Percentiles rank a stretch among this genome's conserved stretches.
Evolutionary conservation across 495 filamentous ascomycete species (phyloP).

Genomic region (Aspergillus panamensis): DNA sequence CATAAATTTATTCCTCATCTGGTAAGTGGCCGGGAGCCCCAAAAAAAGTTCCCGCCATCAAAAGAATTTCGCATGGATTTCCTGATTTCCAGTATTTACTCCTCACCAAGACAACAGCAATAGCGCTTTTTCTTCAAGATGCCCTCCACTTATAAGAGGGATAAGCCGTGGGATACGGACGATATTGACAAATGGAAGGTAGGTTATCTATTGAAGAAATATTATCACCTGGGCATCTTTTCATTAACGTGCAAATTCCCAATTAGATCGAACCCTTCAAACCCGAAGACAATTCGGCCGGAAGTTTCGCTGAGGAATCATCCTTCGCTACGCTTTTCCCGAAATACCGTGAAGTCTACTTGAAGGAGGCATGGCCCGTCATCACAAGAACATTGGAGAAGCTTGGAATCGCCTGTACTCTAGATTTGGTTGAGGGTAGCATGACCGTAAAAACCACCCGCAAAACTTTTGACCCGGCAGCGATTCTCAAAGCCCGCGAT

Average conservation of each 20-base stretch:
- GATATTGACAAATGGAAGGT: conserved; percentile 98
- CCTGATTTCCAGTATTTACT: conserved; percentile 19
- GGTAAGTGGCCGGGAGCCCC: conserved; percentile 32
- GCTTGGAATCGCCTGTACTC: conserved; percentile 75
- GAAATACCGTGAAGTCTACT: conserved; percentile 94
- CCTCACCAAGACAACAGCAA: conserved; percentile 14
- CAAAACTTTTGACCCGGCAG: conserved; percentile 91
- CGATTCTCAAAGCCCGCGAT: conserved; percentile 92
- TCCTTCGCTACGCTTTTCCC: conserved; percentile 91
- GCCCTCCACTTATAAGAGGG: conserved; percentile 90
- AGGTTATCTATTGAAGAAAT: conserved; percentile 6
- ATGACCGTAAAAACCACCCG: conserved; percentile 95
- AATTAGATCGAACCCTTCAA: conserved; percentile 74
- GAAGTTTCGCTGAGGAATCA: conserved; percentile 88
- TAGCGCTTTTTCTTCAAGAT: conserved; percentile 46
- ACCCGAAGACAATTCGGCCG: conserved; percentile 76
- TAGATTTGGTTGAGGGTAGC: conserved; percentile 92
- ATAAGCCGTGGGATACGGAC: conserved; percentile 97
- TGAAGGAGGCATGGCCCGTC: conserved; percentile 86
- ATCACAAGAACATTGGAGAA: conserved; percentile 78
- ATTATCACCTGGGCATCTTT: background rate
- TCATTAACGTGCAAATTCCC: conserved; percentile 18
- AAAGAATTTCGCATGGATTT: conserved; percentile 30
- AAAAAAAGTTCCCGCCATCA: conserved; percentile 41
- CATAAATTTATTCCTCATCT: conserved; percentile 20